Evolutionary conservation across 2,329 filamentous ascomycete genomes (phyloP).

Genomic region (Hortaea sp.): DNA sequence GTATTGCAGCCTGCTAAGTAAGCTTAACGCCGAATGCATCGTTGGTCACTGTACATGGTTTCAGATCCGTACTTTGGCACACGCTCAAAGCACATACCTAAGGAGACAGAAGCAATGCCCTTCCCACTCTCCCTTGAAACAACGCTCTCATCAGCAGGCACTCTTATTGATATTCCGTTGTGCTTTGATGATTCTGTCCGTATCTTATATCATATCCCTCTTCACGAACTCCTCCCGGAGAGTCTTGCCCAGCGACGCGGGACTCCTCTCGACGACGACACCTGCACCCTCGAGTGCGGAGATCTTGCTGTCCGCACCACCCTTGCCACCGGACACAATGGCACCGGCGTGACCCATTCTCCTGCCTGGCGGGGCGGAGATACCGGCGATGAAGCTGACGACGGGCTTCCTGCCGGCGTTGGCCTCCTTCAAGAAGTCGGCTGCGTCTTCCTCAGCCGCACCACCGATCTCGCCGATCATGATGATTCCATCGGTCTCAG

Average conservation of each 20-base stretch:
- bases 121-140: too few relatives aligned
- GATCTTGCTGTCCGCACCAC: conserved; percentile 97
- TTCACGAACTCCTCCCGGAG: conserved; percentile 93
- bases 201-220: conserved; percentile 75
- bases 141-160: too few relatives aligned
- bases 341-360: conserved; percentile 98
- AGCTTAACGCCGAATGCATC: too few relatives aligned
- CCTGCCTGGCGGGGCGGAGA: conserved; percentile 89
- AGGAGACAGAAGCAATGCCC: too few relatives aligned
- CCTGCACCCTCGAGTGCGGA: conserved; percentile 83
- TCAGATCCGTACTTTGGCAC: too few relatives aligned
- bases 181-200: too few relatives aligned
- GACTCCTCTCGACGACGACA: conserved; percentile 92
- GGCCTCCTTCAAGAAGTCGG: conserved; percentile 85
- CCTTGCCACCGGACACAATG: conserved; percentile 95
- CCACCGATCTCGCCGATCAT: conserved; percentile 99
- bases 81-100: too few relatives aligned
- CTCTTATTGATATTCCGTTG: too few relatives aligned
- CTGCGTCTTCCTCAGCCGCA: conserved; percentile 93
- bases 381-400: conserved; percentile 96
- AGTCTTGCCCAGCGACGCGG: conserved; percentile 83
- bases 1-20: too few relatives aligned
- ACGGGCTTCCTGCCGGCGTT: conserved; percentile 93
- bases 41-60: too few relatives aligned
- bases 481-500: conserved; percentile 97